Percentiles rank a stretch among this genome's conserved stretches.
These are phyloP conservation scores for Cercospora sp. DNA, from an alignment of 2,329 filamentous ascomycete genomes.

Conservation along the genomic window DNA sequence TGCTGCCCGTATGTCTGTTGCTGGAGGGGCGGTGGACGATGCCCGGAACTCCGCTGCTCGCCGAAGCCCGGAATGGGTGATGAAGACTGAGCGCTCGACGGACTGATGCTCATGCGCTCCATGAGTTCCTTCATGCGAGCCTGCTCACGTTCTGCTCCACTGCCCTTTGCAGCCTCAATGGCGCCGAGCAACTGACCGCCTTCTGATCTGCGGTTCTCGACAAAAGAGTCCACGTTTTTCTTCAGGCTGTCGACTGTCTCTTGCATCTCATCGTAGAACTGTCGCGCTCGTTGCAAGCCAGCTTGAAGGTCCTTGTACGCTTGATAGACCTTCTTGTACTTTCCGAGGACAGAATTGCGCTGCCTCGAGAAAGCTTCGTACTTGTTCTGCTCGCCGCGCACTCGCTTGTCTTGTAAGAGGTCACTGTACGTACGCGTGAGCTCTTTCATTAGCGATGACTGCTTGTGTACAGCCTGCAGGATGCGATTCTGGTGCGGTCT, in stretches of 20 bases:
- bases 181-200: constrained; percentile 84
- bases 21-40: constrained; percentile 48
- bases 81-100: constrained; percentile 43
- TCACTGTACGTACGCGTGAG: constrained; percentile 83
- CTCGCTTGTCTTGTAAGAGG: constrained; percentile 88
- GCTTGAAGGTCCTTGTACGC: constrained; percentile 88
- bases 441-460: constrained; percentile 91
- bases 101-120: constrained; percentile 90
- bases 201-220: constrained; percentile 89
- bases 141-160: constrained; percentile 75
- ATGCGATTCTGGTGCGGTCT: constrained; percentile 87
- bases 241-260: constrained; percentile 36
- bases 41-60: constrained; percentile 27
- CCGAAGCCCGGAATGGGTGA: constrained; percentile 41
- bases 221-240: constrained; percentile 77
- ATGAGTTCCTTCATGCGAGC: constrained; percentile 85
- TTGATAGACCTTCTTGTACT: constrained; percentile 88
- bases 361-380: constrained; percentile 88
- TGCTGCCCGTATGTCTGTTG: constrained; percentile 46
- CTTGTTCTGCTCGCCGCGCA: constrained; percentile 90
- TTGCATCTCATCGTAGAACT: constrained; percentile 85
- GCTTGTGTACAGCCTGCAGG: constrained; percentile 92
- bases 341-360: constrained; percentile 74
- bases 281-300: constrained; percentile 82
- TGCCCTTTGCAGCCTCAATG: constrained; percentile 78